These are phyloP conservation scores for Cladophialophora psammophila DNA, from an alignment of 2,329 filamentous ascomycete genomes.

Conservation along the genomic window DNA sequence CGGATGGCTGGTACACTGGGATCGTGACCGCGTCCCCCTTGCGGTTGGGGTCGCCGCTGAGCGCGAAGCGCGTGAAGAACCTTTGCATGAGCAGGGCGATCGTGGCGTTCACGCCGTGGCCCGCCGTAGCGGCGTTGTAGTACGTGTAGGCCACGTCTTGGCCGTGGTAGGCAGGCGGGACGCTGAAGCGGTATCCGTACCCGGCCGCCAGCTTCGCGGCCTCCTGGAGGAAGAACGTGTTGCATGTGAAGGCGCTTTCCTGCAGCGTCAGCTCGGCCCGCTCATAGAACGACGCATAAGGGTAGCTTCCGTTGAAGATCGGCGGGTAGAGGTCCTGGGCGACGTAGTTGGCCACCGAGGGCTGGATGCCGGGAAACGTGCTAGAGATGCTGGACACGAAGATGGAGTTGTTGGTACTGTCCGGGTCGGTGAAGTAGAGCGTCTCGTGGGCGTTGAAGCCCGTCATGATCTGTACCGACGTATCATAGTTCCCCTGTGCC, in stretches of 20 bases:
- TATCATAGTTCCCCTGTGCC: constrained; percentile 52
- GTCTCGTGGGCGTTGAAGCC: constrained; percentile 56
- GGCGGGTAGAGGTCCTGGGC: constrained; percentile 8
- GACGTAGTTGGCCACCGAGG: background rate
- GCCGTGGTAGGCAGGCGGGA: constrained; percentile 62
- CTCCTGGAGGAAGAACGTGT: constrained; percentile 58
- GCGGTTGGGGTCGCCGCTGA: constrained; percentile 44
- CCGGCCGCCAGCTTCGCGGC: constrained; percentile 56
- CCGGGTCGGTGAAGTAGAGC: constrained; percentile 49
- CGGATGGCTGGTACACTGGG: background rate
- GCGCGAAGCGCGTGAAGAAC: constrained; percentile 48
- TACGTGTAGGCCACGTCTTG: constrained; percentile 61
- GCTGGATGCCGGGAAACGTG: constrained; percentile 40
- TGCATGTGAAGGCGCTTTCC: constrained; percentile 60
- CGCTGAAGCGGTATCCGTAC: constrained; percentile 61
- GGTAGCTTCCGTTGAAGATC: constrained; percentile 47
- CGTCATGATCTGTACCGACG: constrained; percentile 53
- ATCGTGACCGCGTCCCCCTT: background rate
- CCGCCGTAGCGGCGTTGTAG: constrained; percentile 50
- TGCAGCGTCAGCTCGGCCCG: constrained; percentile 52
- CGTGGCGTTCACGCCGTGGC: constrained; percentile 42
- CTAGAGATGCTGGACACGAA: constrained; percentile 37
- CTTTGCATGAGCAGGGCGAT: constrained; percentile 48
- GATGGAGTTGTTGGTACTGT: constrained; percentile 38
- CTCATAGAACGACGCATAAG: constrained; percentile 46